phyloP scores from a whole-genome alignment of 345 rosid genomes.

The Arabidopsis thaliana region DNA sequence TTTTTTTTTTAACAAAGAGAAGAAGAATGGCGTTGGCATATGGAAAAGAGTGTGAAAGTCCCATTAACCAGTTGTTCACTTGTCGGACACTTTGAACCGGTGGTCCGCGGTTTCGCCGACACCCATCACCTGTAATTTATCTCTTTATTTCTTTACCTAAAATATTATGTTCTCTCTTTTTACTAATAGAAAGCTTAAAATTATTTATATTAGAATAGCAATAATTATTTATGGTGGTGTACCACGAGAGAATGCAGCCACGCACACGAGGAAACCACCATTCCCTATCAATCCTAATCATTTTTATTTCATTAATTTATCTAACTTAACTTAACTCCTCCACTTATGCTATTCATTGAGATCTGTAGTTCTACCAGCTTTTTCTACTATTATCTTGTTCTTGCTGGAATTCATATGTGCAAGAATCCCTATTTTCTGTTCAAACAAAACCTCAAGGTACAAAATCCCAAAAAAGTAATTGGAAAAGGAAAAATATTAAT shows the following conservation, averaged over 20 bases:
- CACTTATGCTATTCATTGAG: slow-evolving; percentile 13
- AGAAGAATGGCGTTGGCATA: slow-evolving; percentile 16
- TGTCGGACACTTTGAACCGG: slow-evolving; percentile 38
- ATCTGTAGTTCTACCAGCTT: slow-evolving; percentile 8
- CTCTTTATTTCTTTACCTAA: background rate
- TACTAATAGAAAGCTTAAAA: slow-evolving; percentile 18
- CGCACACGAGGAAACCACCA: slow-evolving; percentile 45
- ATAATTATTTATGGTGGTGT: slow-evolving; percentile 29
- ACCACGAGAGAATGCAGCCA: slow-evolving; percentile 39
- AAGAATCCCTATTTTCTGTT: slow-evolving; percentile 1
- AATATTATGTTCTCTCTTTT: slow-evolving; percentile 5
- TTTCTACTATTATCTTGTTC: background rate
- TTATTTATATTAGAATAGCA: slow-evolving; percentile 16
- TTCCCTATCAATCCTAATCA: slow-evolving; percentile 32
- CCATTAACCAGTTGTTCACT: slow-evolving; percentile 21
- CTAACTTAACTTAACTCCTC: slow-evolving; percentile 4
- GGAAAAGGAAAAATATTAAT: background rate
- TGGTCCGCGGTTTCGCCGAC: slow-evolving; percentile 43
- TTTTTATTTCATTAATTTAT: slow-evolving; percentile 5
- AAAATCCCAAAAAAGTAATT: background rate
- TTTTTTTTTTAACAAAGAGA: background rate
- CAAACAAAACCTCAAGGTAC: background rate
- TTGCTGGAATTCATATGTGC: slow-evolving; percentile 21
- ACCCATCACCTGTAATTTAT: slow-evolving; percentile 31
- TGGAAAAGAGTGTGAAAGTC: slow-evolving; percentile 30